Evolutionary conservation across 805 yeast genomes (phyloP).

Genomic region (Wickerhamiella vanderwaltii): DNA sequence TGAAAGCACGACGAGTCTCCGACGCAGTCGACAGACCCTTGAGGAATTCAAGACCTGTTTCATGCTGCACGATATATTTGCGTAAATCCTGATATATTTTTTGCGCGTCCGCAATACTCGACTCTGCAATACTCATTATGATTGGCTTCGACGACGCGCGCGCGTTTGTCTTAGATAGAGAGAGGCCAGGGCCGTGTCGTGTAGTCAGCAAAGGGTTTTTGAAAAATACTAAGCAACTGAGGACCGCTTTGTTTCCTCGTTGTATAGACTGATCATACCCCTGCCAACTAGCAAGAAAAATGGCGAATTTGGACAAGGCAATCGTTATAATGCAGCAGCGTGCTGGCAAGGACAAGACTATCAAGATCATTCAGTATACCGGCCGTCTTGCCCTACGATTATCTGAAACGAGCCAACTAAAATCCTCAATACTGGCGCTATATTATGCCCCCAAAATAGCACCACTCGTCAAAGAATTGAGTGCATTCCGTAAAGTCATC

Average conservation of each 20-base stretch:
- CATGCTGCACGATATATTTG: neutral
- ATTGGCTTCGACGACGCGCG: no score
- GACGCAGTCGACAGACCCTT: neutral
- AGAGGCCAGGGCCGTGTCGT: no score
- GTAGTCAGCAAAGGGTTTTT: no score
- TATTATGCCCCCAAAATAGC: slow-evolving; percentile 13
- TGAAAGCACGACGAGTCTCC: slow-evolving; percentile 1
- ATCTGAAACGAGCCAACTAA: slow-evolving; percentile 7
- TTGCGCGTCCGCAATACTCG: neutral
- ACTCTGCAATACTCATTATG: no score
- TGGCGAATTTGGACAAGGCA: slow-evolving; percentile 9
- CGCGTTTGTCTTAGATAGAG: no score
- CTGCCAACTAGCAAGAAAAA: no score
- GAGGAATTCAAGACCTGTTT: neutral
- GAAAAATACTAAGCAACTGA: no score
- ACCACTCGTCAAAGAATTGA: slow-evolving; percentile 21
- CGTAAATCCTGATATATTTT: neutral
- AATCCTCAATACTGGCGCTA: neutral
- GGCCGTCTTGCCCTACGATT: slow-evolving; percentile 20
- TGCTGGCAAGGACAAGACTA: slow-evolving; percentile 24
- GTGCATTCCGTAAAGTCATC: slow-evolving; percentile 24
- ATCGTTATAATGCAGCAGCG: slow-evolving; percentile 18
- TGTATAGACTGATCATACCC: no score
- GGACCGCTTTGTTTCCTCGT: no score
- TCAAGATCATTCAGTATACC: slow-evolving; percentile 24